Evolutionary conservation across 2,329 filamentous ascomycete genomes (phyloP), one percentile per base, ranked within the genome.

Genomic region (Nakataea oryzae): DNA sequence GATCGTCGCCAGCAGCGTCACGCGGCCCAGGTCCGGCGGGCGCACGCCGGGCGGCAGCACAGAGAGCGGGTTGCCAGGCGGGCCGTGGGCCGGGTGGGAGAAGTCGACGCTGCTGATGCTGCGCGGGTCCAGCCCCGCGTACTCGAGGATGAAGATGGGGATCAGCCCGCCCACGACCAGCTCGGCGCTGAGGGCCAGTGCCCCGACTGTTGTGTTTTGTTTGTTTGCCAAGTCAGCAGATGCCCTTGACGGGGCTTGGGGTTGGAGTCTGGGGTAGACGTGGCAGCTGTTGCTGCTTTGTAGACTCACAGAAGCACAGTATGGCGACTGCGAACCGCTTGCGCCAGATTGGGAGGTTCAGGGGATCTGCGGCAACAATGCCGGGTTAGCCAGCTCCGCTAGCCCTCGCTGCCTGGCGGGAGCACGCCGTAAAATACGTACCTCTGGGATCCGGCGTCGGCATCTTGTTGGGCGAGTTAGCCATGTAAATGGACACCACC

Each of bases 141-240:
- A 75, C 64, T 74, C 70, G 60, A 74, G 67, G 11, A 71, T 64
- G 62, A 73, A 74, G 29, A 74, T 68, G 54, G 73, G 73, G 13
- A 73, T 64, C 47, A 74, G 65, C 3, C 66, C 66, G 41, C 68
- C 70, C 58, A 74, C 67, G 57, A 72, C 69, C 41, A 68, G 34
- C 57, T 69, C 68, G 30, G 69, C 66, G 3, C 70, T 66, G 26
- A 72, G 65, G 3, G 70, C 69, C 0, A 73, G 63, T 5, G 69
- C 67, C 32, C 70, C 71, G 58, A 61, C 61, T 61, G 28, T 56
- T 24, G 4, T 6, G 30, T 21, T 21, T 6, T 9, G 2, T 12
- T 28, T 17, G 24, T 11, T 6, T 14, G 24, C 24, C 14, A 24
- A 24, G 26, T n/a, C 28, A 57, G n/a, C 12, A 34, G 0, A 7